Evolutionary conservation across 495 filamentous ascomycete genomes (phyloP).

Genomic region (Xylaria sp.): DNA sequence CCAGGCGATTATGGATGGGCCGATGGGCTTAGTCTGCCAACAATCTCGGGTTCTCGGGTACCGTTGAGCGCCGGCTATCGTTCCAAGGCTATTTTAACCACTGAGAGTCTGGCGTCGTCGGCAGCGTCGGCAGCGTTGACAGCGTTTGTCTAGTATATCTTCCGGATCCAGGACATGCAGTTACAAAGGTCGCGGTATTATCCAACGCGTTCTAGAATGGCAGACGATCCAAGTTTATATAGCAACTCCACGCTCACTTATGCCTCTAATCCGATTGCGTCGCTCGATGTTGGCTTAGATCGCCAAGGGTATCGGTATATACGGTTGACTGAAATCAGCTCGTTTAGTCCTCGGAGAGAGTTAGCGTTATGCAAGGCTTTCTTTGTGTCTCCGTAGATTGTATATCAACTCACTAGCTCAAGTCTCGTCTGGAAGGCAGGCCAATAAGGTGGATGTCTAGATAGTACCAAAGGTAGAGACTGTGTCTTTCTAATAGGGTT

Average conservation of each 20-base stretch:
- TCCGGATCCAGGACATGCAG: neutral
- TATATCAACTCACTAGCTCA: constrained; percentile 4
- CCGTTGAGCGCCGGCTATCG: neutral
- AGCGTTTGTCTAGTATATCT: too few species aligned
- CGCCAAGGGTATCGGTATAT: neutral
- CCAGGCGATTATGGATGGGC: neutral
- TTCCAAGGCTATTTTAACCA: constrained; percentile 1
- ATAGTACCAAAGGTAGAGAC: neutral
- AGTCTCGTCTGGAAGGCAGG: neutral
- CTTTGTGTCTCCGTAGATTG: neutral
- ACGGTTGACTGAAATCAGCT: neutral
- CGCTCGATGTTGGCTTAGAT: neutral
- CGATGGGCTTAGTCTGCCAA: constrained; percentile 12
- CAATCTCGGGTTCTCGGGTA: constrained; percentile 7
- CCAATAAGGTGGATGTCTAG: too few species aligned
- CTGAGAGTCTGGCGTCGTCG: neutral
- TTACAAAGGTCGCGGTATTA: neutral
- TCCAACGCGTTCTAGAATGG: neutral
- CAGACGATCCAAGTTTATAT: neutral
- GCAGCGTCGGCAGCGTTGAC: too few species aligned
- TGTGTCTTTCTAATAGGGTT: neutral
- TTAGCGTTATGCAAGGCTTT: constrained; percentile 13
- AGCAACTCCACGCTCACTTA: neutral
- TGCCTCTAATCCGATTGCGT: neutral
- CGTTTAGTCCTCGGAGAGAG: neutral